Percentiles rank a stretch among this genome's conserved stretches.
phyloP scores from a whole-genome alignment of 805 yeast species.

The Candida montana region DNA sequence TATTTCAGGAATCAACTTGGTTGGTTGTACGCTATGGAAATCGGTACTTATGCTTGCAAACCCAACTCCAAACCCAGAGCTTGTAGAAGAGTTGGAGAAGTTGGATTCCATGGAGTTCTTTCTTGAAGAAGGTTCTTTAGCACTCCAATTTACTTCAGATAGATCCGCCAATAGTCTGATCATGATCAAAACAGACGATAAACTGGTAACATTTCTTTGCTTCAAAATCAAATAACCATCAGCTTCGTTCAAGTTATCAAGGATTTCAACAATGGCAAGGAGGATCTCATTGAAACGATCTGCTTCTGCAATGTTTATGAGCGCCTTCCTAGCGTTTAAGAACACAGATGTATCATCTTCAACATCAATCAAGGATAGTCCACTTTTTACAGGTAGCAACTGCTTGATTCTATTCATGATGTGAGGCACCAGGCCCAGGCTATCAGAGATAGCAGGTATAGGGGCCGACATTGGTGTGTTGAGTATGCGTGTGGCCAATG shows the following conservation, averaged over 20 bases:
- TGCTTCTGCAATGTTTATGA: slow-evolving; percentile 27
- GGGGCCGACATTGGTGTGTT: slow-evolving; percentile 7
- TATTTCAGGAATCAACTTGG: slow-evolving; percentile 21
- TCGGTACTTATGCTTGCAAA: slow-evolving; percentile 29
- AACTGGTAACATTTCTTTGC: slow-evolving; percentile 24
- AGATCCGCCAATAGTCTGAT: slow-evolving; percentile 36
- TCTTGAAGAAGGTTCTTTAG: slow-evolving; percentile 22
- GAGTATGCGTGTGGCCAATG: too few relatives aligned
- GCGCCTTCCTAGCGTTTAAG: slow-evolving; percentile 29
- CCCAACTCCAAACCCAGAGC: slow-evolving; percentile 25
- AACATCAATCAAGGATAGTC: slow-evolving; percentile 30
- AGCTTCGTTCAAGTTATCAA: slow-evolving; percentile 26
- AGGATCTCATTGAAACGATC: slow-evolving; percentile 28
- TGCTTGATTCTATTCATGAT: slow-evolving; percentile 30
- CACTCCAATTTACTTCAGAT: slow-evolving; percentile 36
- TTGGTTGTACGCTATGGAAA: slow-evolving; percentile 31
- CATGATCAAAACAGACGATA: slow-evolving; percentile 33
- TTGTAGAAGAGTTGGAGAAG: slow-evolving; percentile 17
- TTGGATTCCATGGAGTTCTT: slow-evolving; percentile 21
- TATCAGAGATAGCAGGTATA: not conserved
- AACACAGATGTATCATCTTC: slow-evolving; percentile 31
- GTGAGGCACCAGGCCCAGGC: slow-evolving; percentile 29
- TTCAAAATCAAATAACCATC: slow-evolving; percentile 23
- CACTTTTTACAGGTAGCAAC: slow-evolving; percentile 33
- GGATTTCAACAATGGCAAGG: slow-evolving; percentile 19